These are phyloP conservation scores for Corchorus olitorius DNA, from an alignment of 345 rosid genomes.

Conservation along the genomic window DNA sequence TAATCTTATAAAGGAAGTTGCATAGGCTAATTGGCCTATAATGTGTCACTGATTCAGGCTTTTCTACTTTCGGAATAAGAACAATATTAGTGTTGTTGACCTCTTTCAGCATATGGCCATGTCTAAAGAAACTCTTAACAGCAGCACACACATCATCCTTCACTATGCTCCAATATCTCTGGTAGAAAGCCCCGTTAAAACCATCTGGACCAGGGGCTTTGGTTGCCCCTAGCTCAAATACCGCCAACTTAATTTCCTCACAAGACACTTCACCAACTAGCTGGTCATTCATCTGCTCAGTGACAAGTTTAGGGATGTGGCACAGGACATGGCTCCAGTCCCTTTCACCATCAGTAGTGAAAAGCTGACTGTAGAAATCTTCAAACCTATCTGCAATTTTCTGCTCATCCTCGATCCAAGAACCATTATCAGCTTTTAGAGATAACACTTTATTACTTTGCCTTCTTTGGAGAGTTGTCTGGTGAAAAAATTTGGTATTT, in stretches of 20 bases:
- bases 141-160: not conserved
- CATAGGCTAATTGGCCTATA: not conserved
- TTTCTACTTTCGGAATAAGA: not conserved
- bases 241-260: not conserved
- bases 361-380: too few species aligned
- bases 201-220: not conserved
- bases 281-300: too few species aligned
- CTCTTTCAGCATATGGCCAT: not conserved
- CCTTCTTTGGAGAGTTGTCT: too few species aligned
- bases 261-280: too few species aligned
- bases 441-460: too few species aligned
- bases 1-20: not conserved
- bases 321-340: too few species aligned
- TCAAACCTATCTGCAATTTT: too few species aligned
- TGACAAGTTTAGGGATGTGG: too few species aligned
- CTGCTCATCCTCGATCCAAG: too few species aligned
- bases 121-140: not conserved
- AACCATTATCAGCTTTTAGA: too few species aligned
- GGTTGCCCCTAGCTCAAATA: not conserved
- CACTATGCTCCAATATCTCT: not conserved
- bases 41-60: not conserved
- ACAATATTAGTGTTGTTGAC: not conserved
- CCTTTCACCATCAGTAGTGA: too few species aligned
- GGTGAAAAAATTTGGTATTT: too few species aligned
- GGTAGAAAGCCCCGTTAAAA: not conserved